These are phyloP conservation scores for Daucus carota DNA, from an alignment of 129 eudicot genomes.

Conservation along the genomic window DNA sequence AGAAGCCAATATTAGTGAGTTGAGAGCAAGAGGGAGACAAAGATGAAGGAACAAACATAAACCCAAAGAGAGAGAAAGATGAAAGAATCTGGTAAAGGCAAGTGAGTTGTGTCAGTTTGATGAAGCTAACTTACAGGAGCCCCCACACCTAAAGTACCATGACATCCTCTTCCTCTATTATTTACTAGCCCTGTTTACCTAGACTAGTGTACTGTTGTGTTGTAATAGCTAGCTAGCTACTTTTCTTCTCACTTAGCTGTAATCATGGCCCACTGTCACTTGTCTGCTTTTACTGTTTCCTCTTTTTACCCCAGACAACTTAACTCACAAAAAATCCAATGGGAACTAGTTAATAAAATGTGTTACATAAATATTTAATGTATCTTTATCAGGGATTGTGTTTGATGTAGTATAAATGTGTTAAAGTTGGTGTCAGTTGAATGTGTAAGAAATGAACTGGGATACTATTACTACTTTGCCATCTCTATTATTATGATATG, in stretches of 20 bases:
- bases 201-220: not conserved
- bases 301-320: not conserved
- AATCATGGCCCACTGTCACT: conserved; percentile 18
- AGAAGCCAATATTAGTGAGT: not conserved
- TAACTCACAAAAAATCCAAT: not conserved
- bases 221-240: not conserved
- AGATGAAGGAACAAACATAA: not conserved
- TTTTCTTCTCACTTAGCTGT: conserved; percentile 14
- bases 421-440: conserved; percentile 3
- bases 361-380: not conserved
- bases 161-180: not conserved
- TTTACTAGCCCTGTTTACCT: not conserved
- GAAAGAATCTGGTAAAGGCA: conserved; percentile 1
- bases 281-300: not conserved
- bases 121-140: not conserved
- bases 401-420: not conserved
- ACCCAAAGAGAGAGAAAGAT: not conserved
- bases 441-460: conserved; percentile 7
- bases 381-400: not conserved
- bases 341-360: not conserved
- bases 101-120: conserved; percentile 4
- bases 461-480: not conserved
- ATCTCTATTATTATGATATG: conserved; percentile 4
- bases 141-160: not conserved
- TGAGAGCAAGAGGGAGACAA: not conserved